These are phyloP conservation scores for Amyloporia xantha DNA, from an alignment of 768 basidiomycete species.

Conservation along the genomic window DNA sequence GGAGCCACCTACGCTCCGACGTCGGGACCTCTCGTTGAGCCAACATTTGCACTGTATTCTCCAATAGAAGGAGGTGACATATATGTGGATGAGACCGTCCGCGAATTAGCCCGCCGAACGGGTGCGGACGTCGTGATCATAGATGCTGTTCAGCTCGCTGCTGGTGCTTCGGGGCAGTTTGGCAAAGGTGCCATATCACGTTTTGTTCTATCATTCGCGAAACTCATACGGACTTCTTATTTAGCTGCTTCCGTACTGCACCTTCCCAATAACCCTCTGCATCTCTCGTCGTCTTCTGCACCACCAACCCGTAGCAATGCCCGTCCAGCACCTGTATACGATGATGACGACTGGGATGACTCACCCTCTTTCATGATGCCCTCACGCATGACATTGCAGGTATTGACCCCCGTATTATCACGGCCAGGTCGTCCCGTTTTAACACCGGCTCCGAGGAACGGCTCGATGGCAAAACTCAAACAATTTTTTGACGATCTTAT, in stretches of 20 bases:
- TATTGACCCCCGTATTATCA: slow-evolving; percentile 28
- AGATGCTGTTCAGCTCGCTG: slow-evolving; percentile 78
- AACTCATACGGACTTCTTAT: slow-evolving; percentile 1
- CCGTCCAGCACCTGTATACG: slow-evolving; percentile 12
- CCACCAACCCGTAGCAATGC: slow-evolving; percentile 18
- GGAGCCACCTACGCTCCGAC: slow-evolving; percentile 54
- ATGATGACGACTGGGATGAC: slow-evolving; percentile 45
- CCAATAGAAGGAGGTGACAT: slow-evolving; percentile 87
- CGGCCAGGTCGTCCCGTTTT: slow-evolving; percentile 9
- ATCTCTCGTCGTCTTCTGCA: slow-evolving; percentile 38
- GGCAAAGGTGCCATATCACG: slow-evolving; percentile 64
- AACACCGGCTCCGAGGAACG: slow-evolving; percentile 21
- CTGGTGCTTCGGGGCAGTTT: slow-evolving; percentile 83
- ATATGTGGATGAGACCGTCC: slow-evolving; percentile 72
- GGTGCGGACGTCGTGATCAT: slow-evolving; percentile 79
- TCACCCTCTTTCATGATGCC: slow-evolving; percentile 31
- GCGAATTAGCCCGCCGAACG: slow-evolving; percentile 65
- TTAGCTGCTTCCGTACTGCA: slow-evolving; percentile 65
- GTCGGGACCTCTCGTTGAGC: slow-evolving; percentile 55
- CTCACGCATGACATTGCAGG: slow-evolving; percentile 42
- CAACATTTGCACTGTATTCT: slow-evolving; percentile 80
- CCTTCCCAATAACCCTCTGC: slow-evolving; percentile 70
- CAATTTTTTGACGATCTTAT: slow-evolving; percentile 74
- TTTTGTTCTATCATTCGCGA: neutral
- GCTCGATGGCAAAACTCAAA: slow-evolving; percentile 41